Conservation (phyloP, 2,329 filamentous ascomycete species). For the Ilyonectria mors-panacis region DNA sequence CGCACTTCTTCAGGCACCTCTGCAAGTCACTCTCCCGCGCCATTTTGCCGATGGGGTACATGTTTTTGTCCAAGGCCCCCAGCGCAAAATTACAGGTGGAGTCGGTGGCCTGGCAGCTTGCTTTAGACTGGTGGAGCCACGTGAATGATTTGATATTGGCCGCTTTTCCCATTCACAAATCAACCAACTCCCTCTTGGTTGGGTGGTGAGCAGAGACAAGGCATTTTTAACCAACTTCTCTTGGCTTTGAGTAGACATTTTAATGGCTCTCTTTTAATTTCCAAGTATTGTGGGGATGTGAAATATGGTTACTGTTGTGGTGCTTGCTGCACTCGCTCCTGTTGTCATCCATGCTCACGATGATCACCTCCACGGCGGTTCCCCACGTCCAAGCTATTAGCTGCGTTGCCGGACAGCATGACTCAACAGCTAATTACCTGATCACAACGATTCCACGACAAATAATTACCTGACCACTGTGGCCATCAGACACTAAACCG, state of each 20-base stretch:
- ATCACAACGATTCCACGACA: neutral
- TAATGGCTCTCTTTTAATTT: neutral
- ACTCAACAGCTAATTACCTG: slow-evolving; percentile 12
- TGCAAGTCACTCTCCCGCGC: slow-evolving; percentile 35
- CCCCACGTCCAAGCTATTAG: slow-evolving; percentile 9
- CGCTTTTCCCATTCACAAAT: neutral
- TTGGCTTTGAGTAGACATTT: neutral
- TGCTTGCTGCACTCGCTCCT: neutral
- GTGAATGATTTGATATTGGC: slow-evolving; percentile 16
- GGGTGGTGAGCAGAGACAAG: neutral
- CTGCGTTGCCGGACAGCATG: slow-evolving; percentile 25
- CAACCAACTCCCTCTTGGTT: neutral
- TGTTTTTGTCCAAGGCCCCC: slow-evolving; percentile 12
- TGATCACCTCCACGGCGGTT: neutral
- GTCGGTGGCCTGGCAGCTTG: slow-evolving; percentile 13
- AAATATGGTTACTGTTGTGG: neutral
- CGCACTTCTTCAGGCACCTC: slow-evolving; percentile 17
- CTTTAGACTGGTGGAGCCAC: slow-evolving; percentile 25
- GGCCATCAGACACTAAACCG: neutral
- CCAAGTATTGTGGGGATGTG: neutral
- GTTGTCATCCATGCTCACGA: neutral
- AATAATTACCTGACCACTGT: neutral
- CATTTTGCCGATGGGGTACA: slow-evolving; percentile 34
- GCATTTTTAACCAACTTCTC: neutral
- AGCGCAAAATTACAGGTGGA: slow-evolving; percentile 23